Conservation (phyloP, 371 early-diverging fungal genomes). For the Conidiobolus incongruus region DNA sequence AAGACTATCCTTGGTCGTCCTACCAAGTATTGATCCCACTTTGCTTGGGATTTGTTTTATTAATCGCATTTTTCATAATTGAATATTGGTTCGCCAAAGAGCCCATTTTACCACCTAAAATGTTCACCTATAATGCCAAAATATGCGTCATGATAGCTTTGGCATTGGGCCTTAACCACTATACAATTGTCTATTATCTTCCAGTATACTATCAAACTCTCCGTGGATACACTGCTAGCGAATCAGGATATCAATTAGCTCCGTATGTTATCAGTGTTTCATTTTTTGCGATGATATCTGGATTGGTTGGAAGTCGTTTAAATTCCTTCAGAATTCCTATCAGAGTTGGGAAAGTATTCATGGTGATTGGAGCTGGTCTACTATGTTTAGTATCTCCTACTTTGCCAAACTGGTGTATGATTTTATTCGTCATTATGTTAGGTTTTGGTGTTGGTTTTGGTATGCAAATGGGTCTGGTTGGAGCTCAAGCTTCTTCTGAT, state of each 20-base stretch:
- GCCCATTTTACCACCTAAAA: constrained; percentile 21
- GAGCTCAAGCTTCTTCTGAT: constrained; percentile 21
- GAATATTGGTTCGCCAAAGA: constrained; percentile 24
- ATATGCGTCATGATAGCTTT: no score
- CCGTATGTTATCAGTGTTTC: constrained; percentile 23
- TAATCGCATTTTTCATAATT: constrained; percentile 14
- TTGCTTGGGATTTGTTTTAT: constrained; percentile 14
- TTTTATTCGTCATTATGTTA: background rate
- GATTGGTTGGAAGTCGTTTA: background rate
- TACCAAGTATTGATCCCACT: constrained; percentile 25
- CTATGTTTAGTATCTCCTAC: background rate
- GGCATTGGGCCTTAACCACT: constrained; percentile 12
- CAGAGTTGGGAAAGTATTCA: constrained; percentile 17
- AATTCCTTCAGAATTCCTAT: constrained; percentile 10
- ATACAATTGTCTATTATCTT: constrained; percentile 41
- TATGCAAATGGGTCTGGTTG: constrained; percentile 25
- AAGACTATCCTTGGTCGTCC: constrained; percentile 14
- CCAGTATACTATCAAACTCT: constrained; percentile 51
- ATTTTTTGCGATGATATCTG: constrained; percentile 10
- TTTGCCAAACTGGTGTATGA: background rate
- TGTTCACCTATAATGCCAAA: constrained; percentile 14
- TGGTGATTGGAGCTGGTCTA: constrained; percentile 14
- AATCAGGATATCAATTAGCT: constrained; percentile 34
- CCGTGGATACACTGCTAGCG: constrained; percentile 11
- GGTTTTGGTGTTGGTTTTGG: constrained; percentile 35